These are phyloP conservation scores for Geranium rotundifolium DNA, from an alignment of 345 rosid genomes.

Conservation along the genomic window DNA sequence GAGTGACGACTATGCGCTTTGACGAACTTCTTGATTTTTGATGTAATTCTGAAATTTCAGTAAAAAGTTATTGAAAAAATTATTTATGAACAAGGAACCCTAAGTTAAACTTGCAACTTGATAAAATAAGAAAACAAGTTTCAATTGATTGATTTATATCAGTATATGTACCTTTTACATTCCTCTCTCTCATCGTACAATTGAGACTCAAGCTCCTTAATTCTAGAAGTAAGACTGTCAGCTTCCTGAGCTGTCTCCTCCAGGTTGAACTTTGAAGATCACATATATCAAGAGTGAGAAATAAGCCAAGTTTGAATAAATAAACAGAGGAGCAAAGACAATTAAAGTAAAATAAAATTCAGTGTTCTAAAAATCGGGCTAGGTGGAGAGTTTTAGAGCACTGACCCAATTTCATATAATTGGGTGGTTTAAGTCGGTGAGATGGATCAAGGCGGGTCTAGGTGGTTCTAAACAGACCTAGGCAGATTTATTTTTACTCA, in stretches of 20 bases:
- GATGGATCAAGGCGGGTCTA: no score
- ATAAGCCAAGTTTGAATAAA: neutral
- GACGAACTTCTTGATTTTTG: conserved; percentile 66
- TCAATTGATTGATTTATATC: neutral
- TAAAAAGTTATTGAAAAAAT: neutral
- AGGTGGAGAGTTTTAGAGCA: no score
- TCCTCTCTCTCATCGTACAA: conserved; percentile 67
- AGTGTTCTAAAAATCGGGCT: no score
- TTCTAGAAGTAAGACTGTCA: conserved; percentile 53
- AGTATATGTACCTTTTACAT: conserved; percentile 54
- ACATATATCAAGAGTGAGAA: conserved; percentile 6
- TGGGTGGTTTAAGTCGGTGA: no score
- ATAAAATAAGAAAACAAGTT: conserved; percentile 5
- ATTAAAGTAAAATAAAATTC: no score
- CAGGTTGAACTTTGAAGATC: conserved; percentile 28
- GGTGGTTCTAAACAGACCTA: no score
- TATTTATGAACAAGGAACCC: conserved; percentile 6
- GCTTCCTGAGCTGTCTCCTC: conserved; percentile 64
- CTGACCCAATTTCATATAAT: no score
- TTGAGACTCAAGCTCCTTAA: conserved; percentile 62
- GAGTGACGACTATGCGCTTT: conserved; percentile 48
- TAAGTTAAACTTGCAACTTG: neutral
- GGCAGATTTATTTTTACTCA: no score
- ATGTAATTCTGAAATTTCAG: conserved; percentile 46
- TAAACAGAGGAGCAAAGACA: no score